Evolutionary conservation across 1,284 basidiomycete genomes (phyloP), one percentile per base, ranked within the genome.

Genomic region (Trichosporon sp.): DNA sequence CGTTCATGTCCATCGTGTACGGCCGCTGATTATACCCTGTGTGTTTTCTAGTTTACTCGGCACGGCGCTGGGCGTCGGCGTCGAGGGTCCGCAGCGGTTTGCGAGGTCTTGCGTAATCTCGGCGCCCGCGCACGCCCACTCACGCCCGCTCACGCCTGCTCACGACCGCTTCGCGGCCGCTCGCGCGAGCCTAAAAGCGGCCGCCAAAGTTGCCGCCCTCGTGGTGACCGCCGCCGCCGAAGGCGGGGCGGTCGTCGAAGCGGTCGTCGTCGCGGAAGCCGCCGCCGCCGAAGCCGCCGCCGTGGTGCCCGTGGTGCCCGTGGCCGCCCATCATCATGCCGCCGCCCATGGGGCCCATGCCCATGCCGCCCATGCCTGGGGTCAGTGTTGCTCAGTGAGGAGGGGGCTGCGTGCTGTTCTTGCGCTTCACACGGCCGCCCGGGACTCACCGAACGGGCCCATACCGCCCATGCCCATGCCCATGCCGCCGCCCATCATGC

Each of bases 381-480:
- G 51, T 27, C 51, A 53, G 23, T 7, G 23, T 6, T 25, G 32
- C 32, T 9, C 5, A 32, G 32, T 9, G 32, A 32, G 32, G 5
- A 32, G 32, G 5, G 32, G 32, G 32, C 35, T 38, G 35, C 35
- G 9, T 7, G 35, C 35, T 38, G 9, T 13, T 7, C 38, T 42
- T 32, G 27, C 56, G 27, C 56, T 31, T 2, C 21, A 51, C 47
- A 5, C 47, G 18, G 12, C 25, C 56, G 15, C 18, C 6, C 34
- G 12, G 34, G 3, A 60, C 56, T 60, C 56, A 15, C 68, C 68
- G 15, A 66, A 65, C 27, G 53, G 27, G 18, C 64, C 65, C 47
- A 27, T 47, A 12, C 65, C 65, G 18, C 62, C 68, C 58, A 67
- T 64, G 15, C 38, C 29, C n/a, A n/a, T n/a, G n/a, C 38, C 63